A percentile compares a stretch with the other conserved stretches of the same genome.
phyloP scores from a whole-genome alignment of 306 rosid genomes.

The Cyclanthera cordifolia region DNA sequence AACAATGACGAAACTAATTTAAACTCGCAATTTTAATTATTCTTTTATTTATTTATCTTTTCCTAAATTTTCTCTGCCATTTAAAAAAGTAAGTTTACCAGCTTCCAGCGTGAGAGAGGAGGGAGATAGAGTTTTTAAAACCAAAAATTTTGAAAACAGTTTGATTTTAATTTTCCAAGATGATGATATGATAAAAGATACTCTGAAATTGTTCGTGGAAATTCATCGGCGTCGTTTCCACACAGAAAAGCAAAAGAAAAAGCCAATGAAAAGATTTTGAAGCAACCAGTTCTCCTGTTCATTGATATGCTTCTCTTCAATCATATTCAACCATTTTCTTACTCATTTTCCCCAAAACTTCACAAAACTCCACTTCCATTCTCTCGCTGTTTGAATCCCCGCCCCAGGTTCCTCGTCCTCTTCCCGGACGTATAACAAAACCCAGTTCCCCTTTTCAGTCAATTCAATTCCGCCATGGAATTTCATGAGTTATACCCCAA shows the following conservation, averaged over 20 bases:
- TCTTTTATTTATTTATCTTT: no score
- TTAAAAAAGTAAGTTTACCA: no score
- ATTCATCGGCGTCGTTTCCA: background rate
- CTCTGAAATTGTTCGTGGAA: background rate
- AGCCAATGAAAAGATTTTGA: no score
- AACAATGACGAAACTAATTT: no score
- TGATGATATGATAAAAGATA: no score
- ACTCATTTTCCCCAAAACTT: background rate
- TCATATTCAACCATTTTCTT: background rate
- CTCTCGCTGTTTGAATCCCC: background rate
- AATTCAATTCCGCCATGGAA: conserved; percentile 33
- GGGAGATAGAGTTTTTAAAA: no score
- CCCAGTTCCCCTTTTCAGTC: conserved; percentile 17
- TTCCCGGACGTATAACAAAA: conserved; percentile 7
- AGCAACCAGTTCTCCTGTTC: background rate
- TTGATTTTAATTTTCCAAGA: no score
- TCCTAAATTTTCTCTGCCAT: no score
- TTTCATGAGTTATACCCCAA: conserved; percentile 13
- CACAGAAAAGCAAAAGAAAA: no score
- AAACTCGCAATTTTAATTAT: no score
- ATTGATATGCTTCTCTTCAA: background rate
- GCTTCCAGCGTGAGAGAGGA: no score
- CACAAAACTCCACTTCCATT: background rate
- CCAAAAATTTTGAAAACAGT: no score
- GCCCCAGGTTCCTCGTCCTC: background rate